Evolutionary conservation across 2,329 filamentous ascomycete species (phyloP), one percentile per base, ranked within the genome.

Genomic region (Phialophora macrospora): DNA sequence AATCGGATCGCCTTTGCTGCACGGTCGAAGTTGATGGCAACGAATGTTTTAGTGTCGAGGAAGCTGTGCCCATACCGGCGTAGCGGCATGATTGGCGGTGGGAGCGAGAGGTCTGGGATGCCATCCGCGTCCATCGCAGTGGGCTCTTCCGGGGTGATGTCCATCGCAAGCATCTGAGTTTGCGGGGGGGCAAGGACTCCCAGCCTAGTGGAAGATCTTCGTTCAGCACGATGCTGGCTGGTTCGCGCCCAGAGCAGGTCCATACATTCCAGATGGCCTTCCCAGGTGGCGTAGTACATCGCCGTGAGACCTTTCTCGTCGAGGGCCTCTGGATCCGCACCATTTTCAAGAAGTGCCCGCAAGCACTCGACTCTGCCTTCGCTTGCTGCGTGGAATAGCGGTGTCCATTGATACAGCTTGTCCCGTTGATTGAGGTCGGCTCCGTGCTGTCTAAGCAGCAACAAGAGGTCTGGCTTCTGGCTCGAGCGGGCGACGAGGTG

Each of bases 201-300:
- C 20, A 69, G 24, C 41, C 63, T 62, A 20, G 64, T 58, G 22
- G 67, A 63, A 8, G 59, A 62, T 56, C 59, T 62, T 14, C 65
- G 55, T 57, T 70, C 63, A 22, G 55, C 57, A 8, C 62, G 46
- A 57, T 65, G 52, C 9, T 75, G 74, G 56, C 71, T 68, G 22
- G 67, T 70, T 26, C 76, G 74, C 6, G 75, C 73, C 77, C 81
- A 81, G 34, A 99, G 85, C 7, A 97, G 84, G 73, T 90, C 89
- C 91, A 99, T 97, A 80, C 95, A 98, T 74, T 94, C 90, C 62
- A 98, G 80, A 75, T 98, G 92, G 0, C 95, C 95, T 80, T 99
- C 95, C 95, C 95, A 99, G 0, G 93, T 94, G 14, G 95, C 95
- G 78, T 99, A 99, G 78, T 99, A 99, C 88, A 98, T 93, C 30